A percentile compares a stretch with the other conserved stretches of the same genome.
These are phyloP conservation scores for Mrakia gelida DNA, from an alignment of 768 basidiomycete species.

Conservation along the genomic window DNA sequence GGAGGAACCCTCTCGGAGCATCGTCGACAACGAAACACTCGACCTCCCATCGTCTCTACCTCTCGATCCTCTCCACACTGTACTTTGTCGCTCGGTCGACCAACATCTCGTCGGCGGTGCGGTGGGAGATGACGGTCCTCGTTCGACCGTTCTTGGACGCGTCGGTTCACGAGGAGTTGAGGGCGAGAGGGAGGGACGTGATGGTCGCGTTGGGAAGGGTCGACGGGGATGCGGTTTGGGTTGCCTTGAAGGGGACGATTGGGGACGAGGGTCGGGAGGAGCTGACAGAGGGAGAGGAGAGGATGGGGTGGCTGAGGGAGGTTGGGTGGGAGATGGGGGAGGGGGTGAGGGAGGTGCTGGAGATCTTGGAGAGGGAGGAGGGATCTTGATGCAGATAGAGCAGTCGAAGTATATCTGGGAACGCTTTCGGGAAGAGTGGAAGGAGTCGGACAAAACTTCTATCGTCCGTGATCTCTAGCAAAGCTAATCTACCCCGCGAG, in stretches of 20 bases:
- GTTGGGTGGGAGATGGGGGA: conserved; percentile 10
- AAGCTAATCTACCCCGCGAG: no score
- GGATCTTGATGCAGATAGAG: not conserved
- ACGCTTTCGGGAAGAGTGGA: no score
- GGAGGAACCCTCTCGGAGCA: not conserved
- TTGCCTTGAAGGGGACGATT: conserved; percentile 8
- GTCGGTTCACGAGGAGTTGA: conserved; percentile 68
- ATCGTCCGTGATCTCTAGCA: no score
- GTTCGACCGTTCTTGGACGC: conserved; percentile 72
- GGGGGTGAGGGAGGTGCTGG: not conserved
- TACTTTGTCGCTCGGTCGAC: conserved; percentile 60
- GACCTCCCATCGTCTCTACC: conserved; percentile 64
- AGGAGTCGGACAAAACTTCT: no score
- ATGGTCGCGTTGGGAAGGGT: conserved; percentile 58
- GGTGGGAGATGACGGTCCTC: conserved; percentile 75
- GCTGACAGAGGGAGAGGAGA: not conserved
- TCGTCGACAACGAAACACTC: not conserved
- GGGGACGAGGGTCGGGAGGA: no score
- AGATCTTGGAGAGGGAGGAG: not conserved
- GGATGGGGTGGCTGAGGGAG: conserved; percentile 8
- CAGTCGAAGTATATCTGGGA: no score
- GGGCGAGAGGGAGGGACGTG: conserved; percentile 59
- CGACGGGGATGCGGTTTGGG: conserved; percentile 81
- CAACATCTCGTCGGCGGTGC: conserved; percentile 61
- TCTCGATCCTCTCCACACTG: conserved; percentile 71